Percentiles rank a stretch among this genome's conserved stretches.
Evolutionary conservation across 805 yeast species (phyloP).

Genomic region (Phaffomyces opuntiae): DNA sequence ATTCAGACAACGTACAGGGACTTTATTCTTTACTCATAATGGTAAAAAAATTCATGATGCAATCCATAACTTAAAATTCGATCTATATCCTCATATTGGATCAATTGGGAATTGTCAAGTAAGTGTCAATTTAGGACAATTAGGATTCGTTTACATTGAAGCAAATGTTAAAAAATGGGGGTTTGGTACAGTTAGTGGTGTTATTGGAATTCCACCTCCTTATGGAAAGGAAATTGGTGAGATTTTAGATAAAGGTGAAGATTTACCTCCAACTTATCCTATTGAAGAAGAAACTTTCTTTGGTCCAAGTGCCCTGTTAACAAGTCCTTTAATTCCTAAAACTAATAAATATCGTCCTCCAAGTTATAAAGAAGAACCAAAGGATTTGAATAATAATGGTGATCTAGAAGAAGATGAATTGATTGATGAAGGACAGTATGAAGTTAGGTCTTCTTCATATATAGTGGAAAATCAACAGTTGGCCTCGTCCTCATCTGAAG

Average conservation of each 20-base stretch:
- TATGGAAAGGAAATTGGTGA: slow-evolving; percentile 33
- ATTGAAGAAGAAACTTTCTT: slow-evolving; percentile 56
- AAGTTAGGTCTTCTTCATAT: slow-evolving; percentile 30
- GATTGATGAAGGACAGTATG: slow-evolving; percentile 21
- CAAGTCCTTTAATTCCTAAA: not conserved
- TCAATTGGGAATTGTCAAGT: slow-evolving; percentile 31
- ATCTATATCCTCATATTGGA: slow-evolving; percentile 33
- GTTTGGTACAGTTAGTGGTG: slow-evolving; percentile 41
- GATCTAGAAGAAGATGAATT: slow-evolving; percentile 5
- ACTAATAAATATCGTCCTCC: slow-evolving; percentile 15
- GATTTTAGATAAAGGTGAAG: slow-evolving; percentile 65
- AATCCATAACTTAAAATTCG: slow-evolving; percentile 57
- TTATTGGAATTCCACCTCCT: slow-evolving; percentile 39
- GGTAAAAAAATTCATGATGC: slow-evolving; percentile 83
- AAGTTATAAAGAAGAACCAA: slow-evolving; percentile 21
- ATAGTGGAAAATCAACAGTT: slow-evolving; percentile 5
- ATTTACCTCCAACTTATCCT: slow-evolving; percentile 65
- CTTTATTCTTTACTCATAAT: slow-evolving; percentile 87
- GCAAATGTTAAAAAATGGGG: slow-evolving; percentile 85
- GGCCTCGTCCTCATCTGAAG: not conserved
- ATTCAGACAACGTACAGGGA: slow-evolving; percentile 70
- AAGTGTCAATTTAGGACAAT: slow-evolving; percentile 64
- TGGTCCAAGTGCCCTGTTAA: slow-evolving; percentile 32
- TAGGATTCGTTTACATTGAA: slow-evolving; percentile 75
- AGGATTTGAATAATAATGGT: not conserved